A percentile compares a stretch with the other conserved stretches of the same genome.
These are phyloP conservation scores for Phaeosphaeria sp. DNA, from an alignment of 2,329 filamentous ascomycete genomes.

Conservation along the genomic window DNA sequence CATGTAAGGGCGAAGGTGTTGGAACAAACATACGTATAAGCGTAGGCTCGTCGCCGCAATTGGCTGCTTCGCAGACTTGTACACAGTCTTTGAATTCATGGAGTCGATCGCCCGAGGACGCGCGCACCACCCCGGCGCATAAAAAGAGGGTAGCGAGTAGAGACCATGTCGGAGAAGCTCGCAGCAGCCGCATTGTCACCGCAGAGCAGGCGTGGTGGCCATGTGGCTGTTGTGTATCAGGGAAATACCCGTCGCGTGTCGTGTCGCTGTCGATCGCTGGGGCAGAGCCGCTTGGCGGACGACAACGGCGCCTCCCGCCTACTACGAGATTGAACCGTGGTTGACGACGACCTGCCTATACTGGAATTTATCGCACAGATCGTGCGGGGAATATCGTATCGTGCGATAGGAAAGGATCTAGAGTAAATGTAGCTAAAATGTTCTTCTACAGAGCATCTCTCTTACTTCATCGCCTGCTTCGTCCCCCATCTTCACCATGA, in stretches of 20 bases:
- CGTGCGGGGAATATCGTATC: not conserved
- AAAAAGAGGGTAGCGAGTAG: not conserved
- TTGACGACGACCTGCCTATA: conserved; percentile 7
- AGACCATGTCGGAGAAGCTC: conserved; percentile 15
- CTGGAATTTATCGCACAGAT: not conserved
- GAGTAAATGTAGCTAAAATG: not conserved
- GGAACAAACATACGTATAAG: conserved; percentile 69
- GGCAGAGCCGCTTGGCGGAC: not conserved
- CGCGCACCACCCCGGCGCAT: not conserved
- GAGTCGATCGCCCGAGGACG: conserved; percentile 71
- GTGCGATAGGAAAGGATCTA: not conserved
- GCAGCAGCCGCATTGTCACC: conserved; percentile 35
- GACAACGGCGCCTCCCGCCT: not conserved
- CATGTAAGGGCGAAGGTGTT: not conserved
- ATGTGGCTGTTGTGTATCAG: conserved; percentile 19
- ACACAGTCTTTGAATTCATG: conserved; percentile 90
- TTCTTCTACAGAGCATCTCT: not conserved
- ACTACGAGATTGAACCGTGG: not conserved
- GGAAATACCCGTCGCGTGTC: conserved; percentile 13
- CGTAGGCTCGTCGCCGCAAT: conserved; percentile 71
- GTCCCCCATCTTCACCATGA: not conserved
- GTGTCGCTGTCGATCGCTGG: not conserved
- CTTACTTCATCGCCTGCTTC: not conserved
- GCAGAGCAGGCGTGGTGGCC: conserved; percentile 11
- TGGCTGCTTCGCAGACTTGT: conserved; percentile 80